A percentile compares a stretch with the other conserved stretches of the same genome.
Evolutionary conservation across 371 early-diverging fungal genomes (phyloP).

Genomic region (Globomyces sp.): DNA sequence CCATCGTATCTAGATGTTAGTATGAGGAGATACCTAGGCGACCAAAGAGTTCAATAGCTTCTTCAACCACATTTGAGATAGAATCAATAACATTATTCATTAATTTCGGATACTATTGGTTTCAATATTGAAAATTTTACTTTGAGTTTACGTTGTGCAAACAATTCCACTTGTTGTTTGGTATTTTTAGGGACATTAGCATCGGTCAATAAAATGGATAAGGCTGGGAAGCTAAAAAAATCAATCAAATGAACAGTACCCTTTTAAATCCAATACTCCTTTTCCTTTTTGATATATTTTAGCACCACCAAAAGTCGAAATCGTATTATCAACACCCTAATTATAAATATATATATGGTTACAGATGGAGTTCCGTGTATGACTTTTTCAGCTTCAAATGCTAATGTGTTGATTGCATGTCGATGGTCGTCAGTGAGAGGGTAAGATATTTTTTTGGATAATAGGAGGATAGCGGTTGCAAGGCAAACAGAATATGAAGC

Average conservation of each 20-base stretch:
- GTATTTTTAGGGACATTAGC: slow-evolving; percentile 89
- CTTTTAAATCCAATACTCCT: slow-evolving; percentile 23
- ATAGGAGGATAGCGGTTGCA: slow-evolving; percentile 67
- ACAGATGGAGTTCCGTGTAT: slow-evolving; percentile 84
- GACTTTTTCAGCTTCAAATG: slow-evolving; percentile 87
- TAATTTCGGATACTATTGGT: slow-evolving; percentile 56
- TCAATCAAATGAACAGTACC: slow-evolving; percentile 20
- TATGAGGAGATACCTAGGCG: no score
- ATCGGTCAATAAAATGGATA: slow-evolving; percentile 67
- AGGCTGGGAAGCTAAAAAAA: neutral
- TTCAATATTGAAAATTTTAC: slow-evolving; percentile 30
- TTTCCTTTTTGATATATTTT: slow-evolving; percentile 27
- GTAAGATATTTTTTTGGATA: slow-evolving; percentile 12
- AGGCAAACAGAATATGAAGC: slow-evolving; percentile 85
- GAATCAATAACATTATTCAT: slow-evolving; percentile 73
- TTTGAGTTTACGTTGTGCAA: slow-evolving; percentile 58
- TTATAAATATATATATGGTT: no score
- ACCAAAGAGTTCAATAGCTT: no score
- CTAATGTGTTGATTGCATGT: slow-evolving; percentile 75
- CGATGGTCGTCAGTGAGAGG: slow-evolving; percentile 24
- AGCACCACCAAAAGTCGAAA: slow-evolving; percentile 73
- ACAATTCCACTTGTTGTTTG: slow-evolving; percentile 78
- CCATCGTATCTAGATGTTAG: no score
- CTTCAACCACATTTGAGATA: slow-evolving; percentile 34
- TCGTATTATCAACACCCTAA: slow-evolving; percentile 92